Evolutionary conservation across 1,139 yeast species (phyloP).

Genomic region (Torulaspora globosa): DNA sequence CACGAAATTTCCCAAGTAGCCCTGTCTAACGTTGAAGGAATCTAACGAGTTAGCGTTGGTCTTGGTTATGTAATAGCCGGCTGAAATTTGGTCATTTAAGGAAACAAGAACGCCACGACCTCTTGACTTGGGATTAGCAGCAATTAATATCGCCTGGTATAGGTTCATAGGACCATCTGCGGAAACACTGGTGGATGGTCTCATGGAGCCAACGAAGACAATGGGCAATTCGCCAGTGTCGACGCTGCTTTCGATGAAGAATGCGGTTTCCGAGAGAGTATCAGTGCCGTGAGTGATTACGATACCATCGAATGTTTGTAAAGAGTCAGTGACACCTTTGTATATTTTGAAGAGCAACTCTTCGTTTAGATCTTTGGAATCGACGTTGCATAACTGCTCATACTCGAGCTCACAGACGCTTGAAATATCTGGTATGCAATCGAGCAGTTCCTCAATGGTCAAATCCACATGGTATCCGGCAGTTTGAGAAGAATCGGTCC

Average conservation of each 20-base stretch:
- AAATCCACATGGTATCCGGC: conserved; percentile 67
- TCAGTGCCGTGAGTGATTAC: conserved; percentile 74
- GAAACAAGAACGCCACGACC: conserved; percentile 63
- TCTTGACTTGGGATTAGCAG: conserved; percentile 47
- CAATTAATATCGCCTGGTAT: conserved; percentile 65
- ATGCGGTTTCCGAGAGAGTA: conserved; percentile 67
- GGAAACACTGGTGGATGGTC: conserved; percentile 65
- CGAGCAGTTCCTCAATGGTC: conserved; percentile 57
- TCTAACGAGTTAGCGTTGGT: conserved; percentile 66
- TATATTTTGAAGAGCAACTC: conserved; percentile 39
- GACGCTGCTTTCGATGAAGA: conserved; percentile 58
- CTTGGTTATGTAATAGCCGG: conserved; percentile 67
- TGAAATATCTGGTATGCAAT: conserved; percentile 58
- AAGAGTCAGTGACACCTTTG: conserved; percentile 42
- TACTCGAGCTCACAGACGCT: conserved; percentile 55
- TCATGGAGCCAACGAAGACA: conserved; percentile 68
- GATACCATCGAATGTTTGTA: conserved; percentile 45
- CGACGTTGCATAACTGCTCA: conserved; percentile 62
- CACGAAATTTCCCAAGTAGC: conserved; percentile 65
- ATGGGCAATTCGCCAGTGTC: conserved; percentile 55
- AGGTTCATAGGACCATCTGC: conserved; percentile 72
- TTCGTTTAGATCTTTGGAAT: conserved; percentile 58
- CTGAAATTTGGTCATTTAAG: conserved; percentile 61
- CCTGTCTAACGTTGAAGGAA: conserved; percentile 67
- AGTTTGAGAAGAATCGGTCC: conserved; percentile 51